Conservation (phyloP, 2,329 filamentous ascomycete genomes). For the Elsinoe ampelina region DNA sequence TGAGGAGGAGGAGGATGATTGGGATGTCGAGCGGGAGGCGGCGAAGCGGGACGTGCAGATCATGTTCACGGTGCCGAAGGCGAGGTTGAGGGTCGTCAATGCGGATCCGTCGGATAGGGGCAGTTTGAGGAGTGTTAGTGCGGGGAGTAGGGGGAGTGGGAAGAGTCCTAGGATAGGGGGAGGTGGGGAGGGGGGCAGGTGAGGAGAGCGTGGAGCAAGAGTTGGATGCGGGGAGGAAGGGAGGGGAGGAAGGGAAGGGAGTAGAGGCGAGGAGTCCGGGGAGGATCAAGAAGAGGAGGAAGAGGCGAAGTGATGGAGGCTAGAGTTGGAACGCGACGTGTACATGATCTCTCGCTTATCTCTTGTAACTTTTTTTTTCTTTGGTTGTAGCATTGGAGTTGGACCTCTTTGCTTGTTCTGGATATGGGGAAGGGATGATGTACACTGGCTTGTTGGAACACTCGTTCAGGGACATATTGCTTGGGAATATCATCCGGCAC, state of each 20-base stretch:
- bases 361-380: background rate
- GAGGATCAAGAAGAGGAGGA: background rate
- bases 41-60: slow-evolving; percentile 41
- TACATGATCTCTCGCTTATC: too few species aligned
- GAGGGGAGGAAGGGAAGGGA: background rate
- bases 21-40: slow-evolving; percentile 43
- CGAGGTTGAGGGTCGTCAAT: slow-evolving; percentile 83
- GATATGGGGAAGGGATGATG: too few species aligned
- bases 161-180: background rate
- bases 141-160: slow-evolving; percentile 16
- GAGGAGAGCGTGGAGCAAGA: background rate
- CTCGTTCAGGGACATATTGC: too few species aligned
- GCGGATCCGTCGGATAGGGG: slow-evolving; percentile 44
- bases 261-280: background rate
- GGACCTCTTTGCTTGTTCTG: too few species aligned
- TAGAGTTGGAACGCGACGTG: too few species aligned
- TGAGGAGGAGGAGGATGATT: slow-evolving; percentile 39
- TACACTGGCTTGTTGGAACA: too few species aligned
- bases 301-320: too few species aligned
- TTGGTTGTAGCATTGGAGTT: background rate
- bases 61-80: slow-evolving; percentile 89
- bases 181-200: background rate
- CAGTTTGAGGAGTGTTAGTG: slow-evolving; percentile 28
- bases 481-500: too few species aligned
- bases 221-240: background rate